Percentiles rank a stretch among this genome's conserved stretches.
phyloP scores from a whole-genome alignment of 106 monocot genomes.

The Apostasia ramifera region DNA sequence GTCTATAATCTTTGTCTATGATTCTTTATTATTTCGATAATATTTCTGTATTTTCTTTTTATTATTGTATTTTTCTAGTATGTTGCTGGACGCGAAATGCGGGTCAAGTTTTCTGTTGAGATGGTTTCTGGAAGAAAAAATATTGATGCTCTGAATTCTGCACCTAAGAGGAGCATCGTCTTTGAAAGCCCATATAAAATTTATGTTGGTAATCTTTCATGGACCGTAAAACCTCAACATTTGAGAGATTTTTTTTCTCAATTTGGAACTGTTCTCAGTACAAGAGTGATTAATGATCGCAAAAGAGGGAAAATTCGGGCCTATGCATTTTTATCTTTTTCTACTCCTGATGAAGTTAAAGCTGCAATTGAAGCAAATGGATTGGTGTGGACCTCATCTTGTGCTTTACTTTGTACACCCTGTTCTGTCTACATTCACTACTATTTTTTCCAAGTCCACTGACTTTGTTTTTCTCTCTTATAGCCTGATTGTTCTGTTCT shows the following conservation, averaged over 20 bases:
- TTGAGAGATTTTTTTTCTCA: conserved; percentile 61
- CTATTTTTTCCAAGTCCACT: background rate
- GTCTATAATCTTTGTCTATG: conserved; percentile 3
- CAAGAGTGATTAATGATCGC: conserved; percentile 55
- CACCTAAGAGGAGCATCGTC: conserved; percentile 44
- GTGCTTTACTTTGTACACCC: background rate
- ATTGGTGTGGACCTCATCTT: conserved; percentile 24
- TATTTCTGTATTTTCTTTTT: background rate
- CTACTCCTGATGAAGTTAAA: conserved; percentile 45
- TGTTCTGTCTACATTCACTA: background rate
- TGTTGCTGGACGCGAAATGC: conserved; percentile 61
- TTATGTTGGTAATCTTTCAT: conserved; percentile 73
- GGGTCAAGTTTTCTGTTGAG: conserved; percentile 64
- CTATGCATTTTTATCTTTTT: conserved; percentile 73
- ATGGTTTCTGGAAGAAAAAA: conserved; percentile 55
- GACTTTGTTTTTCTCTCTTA: background rate
- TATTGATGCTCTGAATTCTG: conserved; percentile 19
- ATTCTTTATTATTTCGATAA: background rate
- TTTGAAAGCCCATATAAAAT: conserved; percentile 65
- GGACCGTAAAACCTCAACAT: conserved; percentile 59
- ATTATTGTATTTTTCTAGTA: conserved; percentile 27
- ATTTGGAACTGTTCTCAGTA: conserved; percentile 65
- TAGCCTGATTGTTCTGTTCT: background rate
- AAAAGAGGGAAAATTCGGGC: conserved; percentile 64
- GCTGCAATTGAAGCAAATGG: conserved; percentile 40